phyloP scores from a whole-genome alignment of 2,329 filamentous ascomycete species.

The Teratosphaeria pseudoeucalypti region DNA sequence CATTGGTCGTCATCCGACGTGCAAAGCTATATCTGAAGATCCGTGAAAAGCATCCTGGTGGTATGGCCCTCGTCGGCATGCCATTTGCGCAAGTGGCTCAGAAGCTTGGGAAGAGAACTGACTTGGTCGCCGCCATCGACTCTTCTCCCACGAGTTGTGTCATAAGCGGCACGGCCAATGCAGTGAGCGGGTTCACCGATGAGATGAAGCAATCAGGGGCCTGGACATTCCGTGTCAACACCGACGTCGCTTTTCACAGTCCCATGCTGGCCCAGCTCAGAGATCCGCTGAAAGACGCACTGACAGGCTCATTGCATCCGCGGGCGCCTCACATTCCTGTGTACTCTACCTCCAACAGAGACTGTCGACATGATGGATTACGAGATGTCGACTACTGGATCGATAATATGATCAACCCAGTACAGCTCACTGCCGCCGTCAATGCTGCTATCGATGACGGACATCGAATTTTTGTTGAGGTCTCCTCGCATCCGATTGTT shows the following conservation, averaged over 20 bases:
- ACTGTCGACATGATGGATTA: background rate
- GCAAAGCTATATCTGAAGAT: background rate
- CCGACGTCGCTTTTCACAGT: background rate
- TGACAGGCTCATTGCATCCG: background rate
- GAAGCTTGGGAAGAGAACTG: background rate
- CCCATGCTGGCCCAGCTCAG: background rate
- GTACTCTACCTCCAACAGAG: background rate
- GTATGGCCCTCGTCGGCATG: background rate
- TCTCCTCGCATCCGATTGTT: background rate
- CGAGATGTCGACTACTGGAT: background rate
- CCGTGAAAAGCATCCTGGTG: background rate
- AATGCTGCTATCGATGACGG: background rate
- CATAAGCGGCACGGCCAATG: background rate
- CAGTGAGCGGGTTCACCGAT: background rate
- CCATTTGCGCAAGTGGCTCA: background rate
- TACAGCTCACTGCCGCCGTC: background rate
- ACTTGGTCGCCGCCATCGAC: background rate
- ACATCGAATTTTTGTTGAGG: background rate
- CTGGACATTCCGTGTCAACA: background rate
- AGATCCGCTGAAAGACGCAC: background rate
- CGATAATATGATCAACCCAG: background rate
- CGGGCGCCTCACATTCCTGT: background rate
- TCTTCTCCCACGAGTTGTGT: background rate
- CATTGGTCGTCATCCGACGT: background rate
- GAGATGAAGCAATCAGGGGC: background rate